phyloP scores from a whole-genome alignment of 441 rosid genomes.

The Biscutella auriculata region DNA sequence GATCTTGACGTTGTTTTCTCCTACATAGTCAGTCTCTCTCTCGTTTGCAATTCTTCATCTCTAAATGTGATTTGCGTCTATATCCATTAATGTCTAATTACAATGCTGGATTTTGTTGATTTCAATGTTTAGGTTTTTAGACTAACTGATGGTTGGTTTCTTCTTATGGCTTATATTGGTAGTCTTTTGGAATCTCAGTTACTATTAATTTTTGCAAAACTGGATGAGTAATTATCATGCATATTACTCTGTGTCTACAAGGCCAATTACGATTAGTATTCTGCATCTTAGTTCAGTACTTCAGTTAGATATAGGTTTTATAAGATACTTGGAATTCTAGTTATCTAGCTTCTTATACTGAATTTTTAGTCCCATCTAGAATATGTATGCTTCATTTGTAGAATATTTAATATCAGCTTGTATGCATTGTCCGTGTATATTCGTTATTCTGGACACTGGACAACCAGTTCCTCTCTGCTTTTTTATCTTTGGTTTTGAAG shows the following conservation, averaged over 20 bases:
- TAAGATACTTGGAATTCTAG: no score
- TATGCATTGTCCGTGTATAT: background rate
- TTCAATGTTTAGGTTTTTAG: background rate
- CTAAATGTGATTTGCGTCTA: background rate
- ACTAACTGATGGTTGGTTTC: background rate
- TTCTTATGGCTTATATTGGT: background rate
- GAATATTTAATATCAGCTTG: background rate
- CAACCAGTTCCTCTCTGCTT: background rate
- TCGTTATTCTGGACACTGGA: background rate
- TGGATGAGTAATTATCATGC: background rate
- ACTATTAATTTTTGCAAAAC: background rate
- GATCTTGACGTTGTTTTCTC: constrained; percentile 20
- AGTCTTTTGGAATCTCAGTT: no score
- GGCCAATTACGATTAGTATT: background rate
- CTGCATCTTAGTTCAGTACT: background rate
- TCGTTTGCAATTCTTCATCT: background rate
- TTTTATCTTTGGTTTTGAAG: background rate
- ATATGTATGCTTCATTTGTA: background rate
- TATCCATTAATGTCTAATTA: background rate
- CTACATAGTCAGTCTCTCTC: constrained; percentile 22
- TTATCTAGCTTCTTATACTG: background rate
- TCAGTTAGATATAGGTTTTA: background rate
- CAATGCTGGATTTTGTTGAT: background rate
- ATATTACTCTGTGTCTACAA: background rate
- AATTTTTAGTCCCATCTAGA: background rate